A percentile compares a stretch with the other conserved stretches of the same genome.
phyloP scores from a whole-genome alignment of 176 grass and related monocot genomes.

The Triticum aestivum region DNA sequence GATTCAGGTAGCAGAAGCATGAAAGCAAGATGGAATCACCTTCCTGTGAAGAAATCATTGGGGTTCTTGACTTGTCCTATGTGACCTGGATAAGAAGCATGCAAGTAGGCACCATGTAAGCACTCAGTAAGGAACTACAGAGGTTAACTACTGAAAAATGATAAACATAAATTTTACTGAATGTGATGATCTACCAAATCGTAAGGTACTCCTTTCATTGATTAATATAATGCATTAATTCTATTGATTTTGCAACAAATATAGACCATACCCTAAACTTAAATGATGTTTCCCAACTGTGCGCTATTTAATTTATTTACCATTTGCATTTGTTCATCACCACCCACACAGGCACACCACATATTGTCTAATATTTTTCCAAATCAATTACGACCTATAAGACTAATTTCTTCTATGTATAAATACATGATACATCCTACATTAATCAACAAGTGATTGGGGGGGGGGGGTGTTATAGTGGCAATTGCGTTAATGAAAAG shows the following conservation, averaged over 20 bases:
- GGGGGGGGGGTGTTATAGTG: no score
- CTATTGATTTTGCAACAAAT: neutral
- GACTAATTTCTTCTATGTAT: neutral
- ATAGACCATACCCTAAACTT: neutral
- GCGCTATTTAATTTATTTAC: neutral
- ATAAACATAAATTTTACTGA: neutral
- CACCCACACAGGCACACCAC: neutral
- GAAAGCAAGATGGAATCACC: conserved; percentile 35
- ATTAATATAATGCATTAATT: neutral
- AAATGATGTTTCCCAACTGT: neutral
- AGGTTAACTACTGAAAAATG: neutral
- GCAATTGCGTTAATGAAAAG: neutral
- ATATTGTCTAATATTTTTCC: neutral
- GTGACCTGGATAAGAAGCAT: conserved; percentile 55
- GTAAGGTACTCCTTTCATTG: neutral
- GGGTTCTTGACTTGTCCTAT: conserved; percentile 67
- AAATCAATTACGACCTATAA: neutral
- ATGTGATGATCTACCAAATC: neutral
- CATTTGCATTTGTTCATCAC: neutral
- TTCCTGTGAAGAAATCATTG: conserved; percentile 91
- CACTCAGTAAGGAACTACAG: neutral
- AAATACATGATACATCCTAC: no score
- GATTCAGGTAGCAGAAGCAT: neutral
- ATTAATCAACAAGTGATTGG: neutral
- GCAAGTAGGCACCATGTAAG: neutral